A percentile compares a stretch with the other conserved stretches of the same genome.
Evolutionary conservation across 306 rosid genomes (phyloP).

Genomic region (Corylus americana): DNA sequence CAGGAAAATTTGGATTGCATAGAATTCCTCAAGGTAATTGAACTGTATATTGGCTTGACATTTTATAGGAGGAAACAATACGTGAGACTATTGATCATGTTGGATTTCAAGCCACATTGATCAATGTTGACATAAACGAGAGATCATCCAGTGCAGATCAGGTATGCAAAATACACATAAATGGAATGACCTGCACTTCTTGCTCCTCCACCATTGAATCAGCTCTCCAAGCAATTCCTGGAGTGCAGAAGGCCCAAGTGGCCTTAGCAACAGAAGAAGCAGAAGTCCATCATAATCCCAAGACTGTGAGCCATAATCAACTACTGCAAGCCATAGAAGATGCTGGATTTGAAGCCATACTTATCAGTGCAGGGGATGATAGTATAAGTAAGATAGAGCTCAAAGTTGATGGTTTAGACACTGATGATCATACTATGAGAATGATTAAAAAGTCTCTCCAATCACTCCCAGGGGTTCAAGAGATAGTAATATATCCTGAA

Average conservation of each 20-base stretch:
- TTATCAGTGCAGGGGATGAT: conserved; percentile 58
- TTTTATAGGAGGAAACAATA: conserved; percentile 62
- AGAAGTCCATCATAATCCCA: conserved; percentile 63
- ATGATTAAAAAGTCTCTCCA: conserved; percentile 49
- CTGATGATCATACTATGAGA: conserved; percentile 29
- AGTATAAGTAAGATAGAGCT: conserved; percentile 68
- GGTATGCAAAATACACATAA: conserved; percentile 61
- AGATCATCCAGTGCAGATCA: conserved; percentile 38
- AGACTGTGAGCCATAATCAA: conserved; percentile 40
- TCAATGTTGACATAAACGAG: conserved; percentile 29
- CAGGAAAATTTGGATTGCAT: neutral
- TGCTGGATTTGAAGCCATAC: conserved; percentile 59
- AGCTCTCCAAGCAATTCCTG: conserved; percentile 44
- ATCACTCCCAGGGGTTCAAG: conserved; percentile 58
- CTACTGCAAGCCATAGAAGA: conserved; percentile 49
- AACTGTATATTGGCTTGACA: neutral
- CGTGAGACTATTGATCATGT: conserved; percentile 63
- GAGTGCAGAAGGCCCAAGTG: conserved; percentile 60
- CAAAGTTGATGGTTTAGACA: conserved; percentile 48
- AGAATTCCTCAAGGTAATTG: neutral
- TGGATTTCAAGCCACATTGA: conserved; percentile 70
- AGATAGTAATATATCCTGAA: conserved; percentile 26
- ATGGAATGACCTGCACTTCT: conserved; percentile 86
- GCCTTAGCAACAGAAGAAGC: conserved; percentile 86
- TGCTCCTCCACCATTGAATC: conserved; percentile 79